Evolutionary conservation across 257 asterid genomes (phyloP).

Genomic region (Fraxinus excelsior): DNA sequence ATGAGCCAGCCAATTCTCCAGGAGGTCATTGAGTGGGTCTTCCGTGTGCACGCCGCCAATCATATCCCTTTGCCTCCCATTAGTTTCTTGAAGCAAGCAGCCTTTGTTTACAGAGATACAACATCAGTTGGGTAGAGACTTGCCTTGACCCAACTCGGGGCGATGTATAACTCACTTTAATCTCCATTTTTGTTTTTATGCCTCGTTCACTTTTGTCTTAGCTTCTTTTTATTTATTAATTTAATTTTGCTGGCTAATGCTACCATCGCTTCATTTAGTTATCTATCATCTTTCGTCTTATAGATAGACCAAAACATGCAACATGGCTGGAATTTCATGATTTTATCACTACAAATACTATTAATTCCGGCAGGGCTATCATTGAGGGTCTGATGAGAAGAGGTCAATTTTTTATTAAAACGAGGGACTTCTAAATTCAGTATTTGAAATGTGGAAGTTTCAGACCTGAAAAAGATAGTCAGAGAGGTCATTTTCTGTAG

Average conservation of each 20-base stretch:
- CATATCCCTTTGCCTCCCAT: slow-evolving; percentile 52
- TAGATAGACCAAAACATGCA: not conserved
- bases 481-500: not conserved
- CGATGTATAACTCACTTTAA: slow-evolving; percentile 20
- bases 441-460: too few relatives aligned
- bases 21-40: too few relatives aligned
- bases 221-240: not conserved
- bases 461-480: too few relatives aligned
- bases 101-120: slow-evolving; percentile 46
- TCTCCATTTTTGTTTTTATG: not conserved
- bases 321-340: slow-evolving; percentile 49
- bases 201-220: not conserved
- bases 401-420: too few relatives aligned
- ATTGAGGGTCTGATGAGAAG: slow-evolving; percentile 50
- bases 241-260: not conserved
- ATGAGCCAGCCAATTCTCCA: too few relatives aligned
- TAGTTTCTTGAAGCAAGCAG: slow-evolving; percentile 54
- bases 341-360: slow-evolving; percentile 63
- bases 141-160: slow-evolving; percentile 42
- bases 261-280: not conserved
- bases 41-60: slow-evolving; percentile 32
- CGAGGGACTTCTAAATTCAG: slow-evolving; percentile 22
- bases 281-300: too few relatives aligned
- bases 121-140: slow-evolving; percentile 58
- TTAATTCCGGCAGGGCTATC: slow-evolving; percentile 67